A percentile compares a stretch with the other conserved stretches of the same genome.
phyloP scores from a whole-genome alignment of 179 eudicot genomes.

The Silene vulgaris region DNA sequence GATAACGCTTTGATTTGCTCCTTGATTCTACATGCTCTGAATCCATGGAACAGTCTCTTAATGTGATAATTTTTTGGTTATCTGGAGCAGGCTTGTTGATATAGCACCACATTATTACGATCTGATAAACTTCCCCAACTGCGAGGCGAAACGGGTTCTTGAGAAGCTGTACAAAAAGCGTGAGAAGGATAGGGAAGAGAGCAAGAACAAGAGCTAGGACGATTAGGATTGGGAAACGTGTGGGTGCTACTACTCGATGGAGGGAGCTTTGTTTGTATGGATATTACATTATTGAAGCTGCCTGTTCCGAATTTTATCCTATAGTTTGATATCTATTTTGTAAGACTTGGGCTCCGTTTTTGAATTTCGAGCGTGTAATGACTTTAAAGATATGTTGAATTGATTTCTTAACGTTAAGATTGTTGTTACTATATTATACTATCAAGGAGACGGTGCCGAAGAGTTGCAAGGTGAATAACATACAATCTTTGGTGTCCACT shows the following conservation, averaged over 20 bases:
- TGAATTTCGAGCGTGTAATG: not conserved
- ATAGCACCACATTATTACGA: slow-evolving; percentile 87
- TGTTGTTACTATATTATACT: not conserved
- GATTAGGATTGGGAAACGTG: not conserved
- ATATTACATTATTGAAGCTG: not conserved
- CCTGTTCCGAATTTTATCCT: not conserved
- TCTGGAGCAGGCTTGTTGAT: slow-evolving; percentile 67
- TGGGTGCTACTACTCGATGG: not conserved
- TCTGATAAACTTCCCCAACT: slow-evolving; percentile 74
- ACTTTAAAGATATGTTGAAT: not conserved
- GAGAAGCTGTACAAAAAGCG: slow-evolving; percentile 76
- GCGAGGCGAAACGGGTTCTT: slow-evolving; percentile 79
- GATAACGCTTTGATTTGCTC: not conserved
- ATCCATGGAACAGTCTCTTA: not conserved
- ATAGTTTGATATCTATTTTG: not conserved
- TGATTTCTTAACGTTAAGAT: not conserved
- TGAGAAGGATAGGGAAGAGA: slow-evolving; percentile 56
- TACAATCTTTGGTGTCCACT: too few species aligned
- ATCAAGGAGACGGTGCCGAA: not conserved
- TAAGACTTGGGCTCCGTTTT: not conserved
- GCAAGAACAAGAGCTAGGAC: slow-evolving; percentile 39
- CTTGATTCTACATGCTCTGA: not conserved
- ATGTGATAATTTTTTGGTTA: not conserved
- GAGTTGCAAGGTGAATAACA: not conserved
- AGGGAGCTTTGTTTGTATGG: not conserved